Percentiles rank a stretch among this genome's conserved stretches.
phyloP scores from a whole-genome alignment of 352 stramenopile genomes.

The Lagenidium sp. region DNA sequence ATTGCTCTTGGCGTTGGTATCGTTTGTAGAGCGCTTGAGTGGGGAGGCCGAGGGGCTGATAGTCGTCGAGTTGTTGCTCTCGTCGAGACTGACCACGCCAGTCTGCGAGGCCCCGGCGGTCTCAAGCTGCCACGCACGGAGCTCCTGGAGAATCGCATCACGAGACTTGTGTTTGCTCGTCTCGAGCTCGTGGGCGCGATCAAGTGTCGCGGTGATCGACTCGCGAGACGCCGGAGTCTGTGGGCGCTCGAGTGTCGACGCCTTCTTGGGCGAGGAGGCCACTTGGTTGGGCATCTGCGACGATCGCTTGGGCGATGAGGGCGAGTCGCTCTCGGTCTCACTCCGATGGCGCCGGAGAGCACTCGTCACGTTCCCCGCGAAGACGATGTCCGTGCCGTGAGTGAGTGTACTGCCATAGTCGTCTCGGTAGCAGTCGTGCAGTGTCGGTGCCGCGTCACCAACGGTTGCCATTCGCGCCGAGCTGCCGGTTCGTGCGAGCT shows the following conservation, averaged over 20 bases:
- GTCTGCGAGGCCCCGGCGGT: slow-evolving; percentile 26
- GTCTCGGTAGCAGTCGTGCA: slow-evolving; percentile 11
- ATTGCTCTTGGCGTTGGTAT: slow-evolving; percentile 1
- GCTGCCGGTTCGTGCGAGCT: not conserved
- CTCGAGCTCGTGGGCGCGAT: slow-evolving; percentile 60
- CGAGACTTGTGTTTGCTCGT: slow-evolving; percentile 45
- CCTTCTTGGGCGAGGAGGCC: not conserved
- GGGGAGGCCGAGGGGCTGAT: slow-evolving; percentile 12
- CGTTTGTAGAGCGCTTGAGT: slow-evolving; percentile 7
- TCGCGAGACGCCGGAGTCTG: slow-evolving; percentile 50
- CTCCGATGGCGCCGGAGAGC: slow-evolving; percentile 60
- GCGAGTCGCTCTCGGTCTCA: slow-evolving; percentile 42
- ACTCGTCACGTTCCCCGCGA: slow-evolving; percentile 85
- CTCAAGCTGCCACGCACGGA: slow-evolving; percentile 61
- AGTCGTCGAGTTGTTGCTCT: slow-evolving; percentile 5
- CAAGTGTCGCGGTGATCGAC: slow-evolving; percentile 74
- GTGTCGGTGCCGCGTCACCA: not conserved
- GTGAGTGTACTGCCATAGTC: slow-evolving; percentile 76
- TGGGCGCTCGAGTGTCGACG: slow-evolving; percentile 21
- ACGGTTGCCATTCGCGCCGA: not conserved
- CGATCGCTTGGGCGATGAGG: too few species aligned
- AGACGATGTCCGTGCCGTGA: slow-evolving; percentile 81
- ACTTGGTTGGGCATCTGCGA: too few species aligned
- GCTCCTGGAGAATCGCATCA: slow-evolving; percentile 52
- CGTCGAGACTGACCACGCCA: slow-evolving; percentile 19